Conservation (phyloP, 2,329 filamentous ascomycete genomes). For the Colletotrichum liriopes region DNA sequence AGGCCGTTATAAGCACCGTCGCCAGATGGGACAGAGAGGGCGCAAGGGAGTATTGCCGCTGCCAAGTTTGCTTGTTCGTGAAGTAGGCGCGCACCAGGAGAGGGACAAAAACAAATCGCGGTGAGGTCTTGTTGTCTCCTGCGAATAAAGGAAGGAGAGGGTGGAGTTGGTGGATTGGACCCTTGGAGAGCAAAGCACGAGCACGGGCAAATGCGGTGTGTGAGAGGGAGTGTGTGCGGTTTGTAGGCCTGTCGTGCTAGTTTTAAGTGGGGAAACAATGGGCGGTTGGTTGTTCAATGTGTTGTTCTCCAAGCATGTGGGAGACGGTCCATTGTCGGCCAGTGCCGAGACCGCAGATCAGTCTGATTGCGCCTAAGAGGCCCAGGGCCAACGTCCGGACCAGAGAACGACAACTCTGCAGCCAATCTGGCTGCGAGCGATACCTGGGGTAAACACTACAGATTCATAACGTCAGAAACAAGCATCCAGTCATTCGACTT, state of each 20-base stretch:
- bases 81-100: not conserved
- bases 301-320: slow-evolving; percentile 11
- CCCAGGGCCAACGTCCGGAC: not conserved
- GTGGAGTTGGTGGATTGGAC: slow-evolving; percentile 17
- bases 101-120: not conserved
- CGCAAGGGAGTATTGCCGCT: not conserved
- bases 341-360: not conserved
- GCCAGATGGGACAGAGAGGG: not conserved
- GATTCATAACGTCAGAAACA: not conserved
- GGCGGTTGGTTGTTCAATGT: not conserved
- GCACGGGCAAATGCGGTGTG: slow-evolving; percentile 20
- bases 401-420: not conserved
- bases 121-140: slow-evolving; percentile 10
- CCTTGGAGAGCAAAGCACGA: slow-evolving; percentile 1
- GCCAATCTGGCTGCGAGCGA: not conserved
- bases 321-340: not conserved
- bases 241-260: not conserved
- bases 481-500: too few relatives aligned
- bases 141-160: slow-evolving; percentile 21
- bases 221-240: not conserved
- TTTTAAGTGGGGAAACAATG: slow-evolving; percentile 17
- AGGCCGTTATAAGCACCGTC: not conserved
- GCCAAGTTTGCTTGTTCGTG: not conserved
- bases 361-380: not conserved
- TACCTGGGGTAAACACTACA: not conserved